These are phyloP conservation scores for Balamuthia mandrillaris DNA, from an alignment of 208 protist species.

Conservation along the genomic window DNA sequence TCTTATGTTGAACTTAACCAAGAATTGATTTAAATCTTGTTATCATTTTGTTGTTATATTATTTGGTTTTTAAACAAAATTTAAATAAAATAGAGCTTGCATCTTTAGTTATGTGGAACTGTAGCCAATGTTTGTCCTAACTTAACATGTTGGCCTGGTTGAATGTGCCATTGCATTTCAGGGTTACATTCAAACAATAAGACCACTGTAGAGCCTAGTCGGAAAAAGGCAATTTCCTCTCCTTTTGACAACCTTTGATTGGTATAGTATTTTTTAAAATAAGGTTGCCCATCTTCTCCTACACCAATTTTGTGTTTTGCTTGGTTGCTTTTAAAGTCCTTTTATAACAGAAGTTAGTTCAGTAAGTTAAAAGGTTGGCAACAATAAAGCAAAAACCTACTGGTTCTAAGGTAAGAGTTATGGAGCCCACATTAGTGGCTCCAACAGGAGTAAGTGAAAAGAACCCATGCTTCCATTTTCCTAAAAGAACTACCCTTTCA, in stretches of 20 bases:
- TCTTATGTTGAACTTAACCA: too few species aligned
- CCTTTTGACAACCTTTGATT: neutral
- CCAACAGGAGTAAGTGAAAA: conserved; percentile 68
- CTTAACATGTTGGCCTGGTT: neutral
- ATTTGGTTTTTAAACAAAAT: too few species aligned
- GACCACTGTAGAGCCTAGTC: conserved; percentile 73
- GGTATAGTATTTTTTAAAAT: neutral
- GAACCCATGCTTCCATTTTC: conserved; percentile 53
- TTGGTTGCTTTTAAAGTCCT: conserved; percentile 12
- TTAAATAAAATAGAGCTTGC: too few species aligned
- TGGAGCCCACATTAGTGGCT: conserved; percentile 71
- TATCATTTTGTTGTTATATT: too few species aligned
- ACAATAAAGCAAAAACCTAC: neutral
- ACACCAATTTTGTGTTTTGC: neutral
- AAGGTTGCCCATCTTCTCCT: neutral
- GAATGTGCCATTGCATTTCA: conserved; percentile 18
- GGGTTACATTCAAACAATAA: conserved; percentile 71
- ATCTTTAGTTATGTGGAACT: too few species aligned
- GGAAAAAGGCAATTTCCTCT: conserved; percentile 53
- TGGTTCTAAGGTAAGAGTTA: conserved; percentile 61
- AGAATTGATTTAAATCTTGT: too few species aligned
- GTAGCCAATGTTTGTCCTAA: neutral
- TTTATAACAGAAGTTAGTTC: too few species aligned
- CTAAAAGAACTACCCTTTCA: conserved; percentile 54
- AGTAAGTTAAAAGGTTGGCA: neutral